Evolutionary conservation across 768 basidiomycete genomes (phyloP).

Genomic region (Hypholoma sublateritium): DNA sequence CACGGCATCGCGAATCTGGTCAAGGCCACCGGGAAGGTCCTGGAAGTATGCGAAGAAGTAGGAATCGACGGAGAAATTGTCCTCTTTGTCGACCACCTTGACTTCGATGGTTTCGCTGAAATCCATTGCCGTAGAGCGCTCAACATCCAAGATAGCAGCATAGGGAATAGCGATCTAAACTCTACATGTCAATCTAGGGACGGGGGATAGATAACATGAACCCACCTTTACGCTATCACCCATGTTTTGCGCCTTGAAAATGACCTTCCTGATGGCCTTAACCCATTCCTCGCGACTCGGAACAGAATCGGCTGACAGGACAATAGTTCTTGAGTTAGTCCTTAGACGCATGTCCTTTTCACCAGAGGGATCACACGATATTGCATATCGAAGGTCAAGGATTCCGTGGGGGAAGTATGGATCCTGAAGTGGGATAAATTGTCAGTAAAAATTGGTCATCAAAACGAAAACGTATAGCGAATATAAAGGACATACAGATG

Average conservation of each 20-base stretch:
- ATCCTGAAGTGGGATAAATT: conserved; percentile 51
- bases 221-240: conserved; percentile 91
- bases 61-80: conserved; percentile 77
- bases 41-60: conserved; percentile 97
- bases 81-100: conserved; percentile 83
- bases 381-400: conserved; percentile 91
- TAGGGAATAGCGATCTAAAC: conserved; percentile 89
- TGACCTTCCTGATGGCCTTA: conserved; percentile 89
- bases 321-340: conserved; percentile 76
- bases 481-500: conserved; percentile 56
- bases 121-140: conserved; percentile 85
- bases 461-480: background rate
- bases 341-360: conserved; percentile 82
- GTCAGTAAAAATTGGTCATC: too few species aligned
- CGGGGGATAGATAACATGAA: background rate
- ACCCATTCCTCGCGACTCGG: conserved; percentile 94
- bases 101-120: conserved; percentile 97
- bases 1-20: conserved; percentile 79
- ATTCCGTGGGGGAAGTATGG: conserved; percentile 98
- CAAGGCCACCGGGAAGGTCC: conserved; percentile 72
- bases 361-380: conserved; percentile 78
- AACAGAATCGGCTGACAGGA: conserved; percentile 74
- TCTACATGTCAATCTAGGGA: background rate
- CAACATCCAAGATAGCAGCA: conserved; percentile 84
- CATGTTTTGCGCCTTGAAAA: conserved; percentile 95